Base-by-base conservation (phyloP, 495 filamentous ascomycete species). In the Hyaloscypha hepaticicola region DNA sequence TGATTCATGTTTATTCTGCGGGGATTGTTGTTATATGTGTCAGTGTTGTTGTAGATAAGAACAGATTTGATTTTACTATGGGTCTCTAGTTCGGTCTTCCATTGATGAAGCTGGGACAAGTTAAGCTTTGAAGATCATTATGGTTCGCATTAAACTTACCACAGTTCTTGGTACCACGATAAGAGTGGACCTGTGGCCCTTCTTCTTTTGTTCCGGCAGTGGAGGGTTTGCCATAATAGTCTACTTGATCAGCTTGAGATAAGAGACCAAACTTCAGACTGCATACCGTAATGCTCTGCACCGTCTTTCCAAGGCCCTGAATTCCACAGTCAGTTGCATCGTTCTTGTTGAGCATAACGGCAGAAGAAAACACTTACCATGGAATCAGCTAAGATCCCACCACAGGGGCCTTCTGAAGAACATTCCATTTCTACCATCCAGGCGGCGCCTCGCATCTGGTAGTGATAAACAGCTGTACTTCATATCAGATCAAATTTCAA, bases 241-340 rank as follows among this genome's bases (percentile, higher is more conserved):
- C 34, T 50, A 16, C 12, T 26, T 50, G n/a, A n/a, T 64, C 9
- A 64, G 52, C 25, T 19, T 2, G 26, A 49, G 14, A 28, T n/a
- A 7, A 38, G 34, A 9, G 3, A 14, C 21, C 33, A 22, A 16
- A 50, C 26, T n/a, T 29, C 21, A 31, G 21, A n/a, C 9, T 45
- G 53, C 53, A 41, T 60, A 68, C 66, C 5, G 79, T 79, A 29
- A 87, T 66, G 0, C 76, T 69, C 68, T 77, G 68, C 0, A 86
- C 55, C 0, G 84, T 87, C 64, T 87, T 91, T 0, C 88, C 88
- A 2, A 89, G 71, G 0, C 87, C 87, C 61, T 66, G 19, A 14
- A 55, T 25, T 51, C 7, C 19, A 26, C 5, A 24, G 25, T 53
- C 25, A 28, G 26, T 4, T 8, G n/a, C 0, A 8, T 26, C 50